Evolutionary conservation across 108 stramenopile species (phyloP), one percentile per base, ranked within the genome.

Genomic region (Schizochytrium sp.): DNA sequence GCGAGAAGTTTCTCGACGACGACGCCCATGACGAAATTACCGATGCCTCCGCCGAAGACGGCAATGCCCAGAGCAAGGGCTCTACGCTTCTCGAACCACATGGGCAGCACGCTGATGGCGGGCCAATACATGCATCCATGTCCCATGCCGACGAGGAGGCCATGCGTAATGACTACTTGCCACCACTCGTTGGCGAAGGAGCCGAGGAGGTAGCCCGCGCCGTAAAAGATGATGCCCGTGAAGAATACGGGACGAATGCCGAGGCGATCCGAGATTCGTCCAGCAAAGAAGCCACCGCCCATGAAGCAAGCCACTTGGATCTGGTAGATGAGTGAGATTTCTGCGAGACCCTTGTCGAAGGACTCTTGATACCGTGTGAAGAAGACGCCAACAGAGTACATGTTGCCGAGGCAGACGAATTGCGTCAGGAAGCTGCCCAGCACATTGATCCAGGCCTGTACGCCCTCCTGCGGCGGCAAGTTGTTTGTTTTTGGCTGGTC

Each of bases 11-110:
- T 23, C 76, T 83, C 76, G 25, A 83, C 76, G 4, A 83, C 51
- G 48, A 83, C 76, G 76, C 76, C 76, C 45, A 83, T 53, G 51
- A 83, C 76, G 28, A 83, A 83, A 45, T 83, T 83, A 6, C 76
- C 76, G 51, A 83, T 53, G n/a, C 76, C 76, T 8, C 48, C 76
- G 76, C 76, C 76, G 16, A 83, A 83, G 4, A 83, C 76, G 2
- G 48, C 45, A 47, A 83, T 83, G 76, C 76, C 76, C 10, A 83
- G 51, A 2, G 76, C 76, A 12, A 83, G 48, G 51, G 48, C 76
- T 6, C 76, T 43, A 12, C 76, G 45, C 4, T 83, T 83, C 6
- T 83, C 76, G 51, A 83, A 83, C 76, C 76, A 83, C 76, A 83
- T 83, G 19, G 76, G 76, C n/a, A 83, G n/a, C 25, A 83, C 76